Evolutionary conservation across 306 rosid species (phyloP).

Genomic region (Lathyrus aphaca): DNA sequence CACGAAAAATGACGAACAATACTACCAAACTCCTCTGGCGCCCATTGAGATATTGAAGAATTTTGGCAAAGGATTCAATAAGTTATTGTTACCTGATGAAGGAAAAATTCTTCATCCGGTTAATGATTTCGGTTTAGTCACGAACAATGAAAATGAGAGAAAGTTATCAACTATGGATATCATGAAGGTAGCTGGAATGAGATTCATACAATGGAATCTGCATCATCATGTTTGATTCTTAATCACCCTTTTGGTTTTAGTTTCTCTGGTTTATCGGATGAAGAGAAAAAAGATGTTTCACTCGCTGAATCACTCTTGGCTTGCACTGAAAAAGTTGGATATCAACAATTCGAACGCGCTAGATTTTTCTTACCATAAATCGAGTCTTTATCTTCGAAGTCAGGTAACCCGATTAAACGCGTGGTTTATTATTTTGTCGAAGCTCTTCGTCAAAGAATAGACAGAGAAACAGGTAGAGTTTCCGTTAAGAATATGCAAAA

Average conservation of each 20-base stretch:
- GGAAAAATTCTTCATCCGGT: constrained; percentile 37
- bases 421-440: constrained; percentile 54
- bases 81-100: constrained; percentile 39
- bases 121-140: background rate
- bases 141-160: constrained; percentile 4
- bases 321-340: constrained; percentile 67
- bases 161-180: constrained; percentile 64
- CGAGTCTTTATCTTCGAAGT: constrained; percentile 39
- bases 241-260: constrained; percentile 52
- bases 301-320: constrained; percentile 66
- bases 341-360: constrained; percentile 55
- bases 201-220: constrained; percentile 54
- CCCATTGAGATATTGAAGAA: constrained; percentile 58
- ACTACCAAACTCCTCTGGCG: constrained; percentile 40
- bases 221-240: constrained; percentile 16
- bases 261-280: constrained; percentile 53
- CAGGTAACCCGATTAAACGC: constrained; percentile 57
- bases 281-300: constrained; percentile 52
- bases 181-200: constrained; percentile 64
- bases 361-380: constrained; percentile 49
- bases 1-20: constrained; percentile 34
- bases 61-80: constrained; percentile 48
- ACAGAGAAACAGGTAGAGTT: constrained; percentile 57
- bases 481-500: constrained; percentile 18
- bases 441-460: constrained; percentile 61